Base-by-base conservation (phyloP, 1,139 yeast genomes). In the Hyphopichia pseudoburtonii region DNA sequence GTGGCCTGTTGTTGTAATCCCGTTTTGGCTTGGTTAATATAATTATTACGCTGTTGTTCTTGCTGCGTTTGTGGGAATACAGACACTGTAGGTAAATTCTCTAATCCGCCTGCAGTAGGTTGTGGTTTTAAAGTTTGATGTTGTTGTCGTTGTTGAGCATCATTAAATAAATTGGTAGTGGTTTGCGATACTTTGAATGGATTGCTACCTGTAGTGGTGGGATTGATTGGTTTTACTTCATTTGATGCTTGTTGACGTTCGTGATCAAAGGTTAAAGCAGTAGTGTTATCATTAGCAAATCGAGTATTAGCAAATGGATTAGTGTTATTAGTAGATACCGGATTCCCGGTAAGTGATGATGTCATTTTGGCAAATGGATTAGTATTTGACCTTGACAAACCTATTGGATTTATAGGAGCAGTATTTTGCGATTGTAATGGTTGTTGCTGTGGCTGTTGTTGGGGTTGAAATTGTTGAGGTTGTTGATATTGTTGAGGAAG, bases 21-120 rank as follows among this genome's bases (percentile, higher is more conserved):
- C 17, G 56, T 44, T 26, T 57, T 54, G 2, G 80, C 79, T 39
- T 62, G 60, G 34, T 59, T 52, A 46, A 69, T 56, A 43, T 54
- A 61, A 31, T 53, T 61, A 36, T 71, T 69, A 36, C 59, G 60
- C 34, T 59, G 64, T 19, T 61, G 65, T 30, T 66, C 70, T 40
- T 56, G 62, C 50, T 73, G 78, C 7, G 86, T 81, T 45, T 78
- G 78, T 0, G 86, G 86, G 50, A 82, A 82, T 1, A 81, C 84
- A 3, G 87, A 74, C 3, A 77, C 57, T 0, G 87, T 81, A 3
- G 82, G 82, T 28, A 80, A 48, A 37, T 65, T 64, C 52, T 82
- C 88, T 41, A 79, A 67, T 0, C 88, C 88, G 4, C 87, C 88
- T 16, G 86, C 83, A 2, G 87, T 81, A 3, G 76, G 69, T 48